A percentile compares a stretch with the other conserved stretches of the same genome.
These are phyloP conservation scores for Eremochloa ophiuroides DNA, from an alignment of 176 grass and related monocot genomes.

Conservation along the genomic window DNA sequence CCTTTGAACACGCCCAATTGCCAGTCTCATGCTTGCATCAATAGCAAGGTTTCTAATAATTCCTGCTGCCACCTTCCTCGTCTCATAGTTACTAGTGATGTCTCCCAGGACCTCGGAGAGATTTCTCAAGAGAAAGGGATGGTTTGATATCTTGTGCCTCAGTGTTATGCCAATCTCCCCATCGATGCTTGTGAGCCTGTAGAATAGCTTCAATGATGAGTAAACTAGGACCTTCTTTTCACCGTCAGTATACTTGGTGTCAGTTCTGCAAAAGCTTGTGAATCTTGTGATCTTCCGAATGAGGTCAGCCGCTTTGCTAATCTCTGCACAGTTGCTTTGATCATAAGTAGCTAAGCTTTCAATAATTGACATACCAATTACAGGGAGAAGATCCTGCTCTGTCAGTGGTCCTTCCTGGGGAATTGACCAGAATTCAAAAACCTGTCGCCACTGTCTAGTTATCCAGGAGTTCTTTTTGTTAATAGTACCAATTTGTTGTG, in stretches of 20 bases:
- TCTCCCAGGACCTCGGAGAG: not conserved
- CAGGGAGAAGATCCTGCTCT: not conserved
- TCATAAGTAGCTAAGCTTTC: constrained; percentile 4
- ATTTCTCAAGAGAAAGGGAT: constrained; percentile 21
- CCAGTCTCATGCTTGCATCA: not conserved
- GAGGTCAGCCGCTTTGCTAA: not conserved
- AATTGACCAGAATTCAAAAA: not conserved
- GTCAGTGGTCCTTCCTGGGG: not conserved
- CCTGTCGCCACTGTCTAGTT: not conserved
- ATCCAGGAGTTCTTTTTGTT: not conserved
- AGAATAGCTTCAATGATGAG: constrained; percentile 11
- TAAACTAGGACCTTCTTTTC: not conserved
- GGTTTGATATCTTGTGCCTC: not conserved
- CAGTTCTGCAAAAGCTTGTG: not conserved
- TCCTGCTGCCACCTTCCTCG: not conserved
- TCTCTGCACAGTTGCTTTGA: constrained; percentile 1
- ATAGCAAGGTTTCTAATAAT: constrained; percentile 16
- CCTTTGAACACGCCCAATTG: not conserved
- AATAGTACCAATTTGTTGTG: not conserved
- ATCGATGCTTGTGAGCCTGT: not conserved
- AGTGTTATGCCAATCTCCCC: not conserved
- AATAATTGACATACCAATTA: constrained; percentile 2
- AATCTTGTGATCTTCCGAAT: not conserved
- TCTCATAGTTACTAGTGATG: not conserved
- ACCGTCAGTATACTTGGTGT: not conserved